These are phyloP conservation scores for Thymus mandschuricus DNA, from an alignment of 257 asterid species.

Conservation along the genomic window DNA sequence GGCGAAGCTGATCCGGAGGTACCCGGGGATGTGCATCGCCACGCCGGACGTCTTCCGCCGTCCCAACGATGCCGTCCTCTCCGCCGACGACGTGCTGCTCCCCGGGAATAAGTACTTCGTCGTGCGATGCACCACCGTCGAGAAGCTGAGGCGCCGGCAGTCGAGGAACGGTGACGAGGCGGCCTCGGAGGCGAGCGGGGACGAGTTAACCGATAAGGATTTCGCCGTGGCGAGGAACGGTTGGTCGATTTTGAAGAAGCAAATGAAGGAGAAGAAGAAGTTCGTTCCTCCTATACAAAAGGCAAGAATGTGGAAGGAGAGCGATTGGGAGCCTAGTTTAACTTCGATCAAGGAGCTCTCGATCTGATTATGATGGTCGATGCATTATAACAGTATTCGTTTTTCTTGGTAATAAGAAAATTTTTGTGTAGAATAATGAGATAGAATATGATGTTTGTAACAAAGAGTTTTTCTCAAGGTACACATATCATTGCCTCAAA, in stretches of 20 bases:
- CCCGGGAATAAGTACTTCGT: slow-evolving; percentile 62
- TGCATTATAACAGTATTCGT: too few relatives aligned
- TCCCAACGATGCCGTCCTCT: slow-evolving; percentile 55
- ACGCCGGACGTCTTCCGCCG: slow-evolving; percentile 50
- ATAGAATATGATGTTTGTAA: background rate
- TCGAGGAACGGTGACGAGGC: slow-evolving; percentile 32
- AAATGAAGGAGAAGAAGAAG: slow-evolving; percentile 42
- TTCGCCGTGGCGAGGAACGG: slow-evolving; percentile 43
- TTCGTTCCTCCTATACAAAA: slow-evolving; percentile 69
- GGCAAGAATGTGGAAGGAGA: slow-evolving; percentile 56
- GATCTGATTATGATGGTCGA: slow-evolving; percentile 30
- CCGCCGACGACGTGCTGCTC: slow-evolving; percentile 45
- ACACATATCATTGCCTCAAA: background rate
- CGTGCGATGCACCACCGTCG: slow-evolving; percentile 51
- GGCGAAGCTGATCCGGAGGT: slow-evolving; percentile 39
- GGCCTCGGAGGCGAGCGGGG: slow-evolving; percentile 31
- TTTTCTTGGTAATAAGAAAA: background rate
- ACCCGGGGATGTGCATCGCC: slow-evolving; percentile 70
- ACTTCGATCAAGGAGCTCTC: slow-evolving; percentile 62
- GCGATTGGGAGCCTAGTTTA: slow-evolving; percentile 66
- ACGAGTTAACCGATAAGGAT: slow-evolving; percentile 44
- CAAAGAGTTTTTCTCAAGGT: too few relatives aligned
- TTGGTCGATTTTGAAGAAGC: slow-evolving; percentile 45
- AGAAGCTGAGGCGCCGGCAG: slow-evolving; percentile 53
- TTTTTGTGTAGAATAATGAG: background rate